Percentiles rank a stretch among this genome's conserved stretches.
These are phyloP conservation scores for Bathelium albidoporum DNA, from an alignment of 495 filamentous ascomycete genomes.

Conservation along the genomic window DNA sequence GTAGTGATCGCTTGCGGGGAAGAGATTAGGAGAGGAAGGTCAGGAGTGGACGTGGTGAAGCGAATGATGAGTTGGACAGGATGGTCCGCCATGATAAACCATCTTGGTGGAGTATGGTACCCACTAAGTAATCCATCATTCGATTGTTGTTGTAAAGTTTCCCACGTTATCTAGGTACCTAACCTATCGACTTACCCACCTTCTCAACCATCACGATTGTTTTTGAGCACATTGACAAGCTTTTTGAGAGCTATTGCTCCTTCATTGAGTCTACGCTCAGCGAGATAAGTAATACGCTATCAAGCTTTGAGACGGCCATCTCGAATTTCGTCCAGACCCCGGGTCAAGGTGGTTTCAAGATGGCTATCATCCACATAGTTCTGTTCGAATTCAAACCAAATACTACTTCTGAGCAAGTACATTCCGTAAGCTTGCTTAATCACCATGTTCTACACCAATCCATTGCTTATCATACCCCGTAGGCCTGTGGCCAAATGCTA, in stretches of 20 bases:
- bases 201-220: too few relatives aligned
- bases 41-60: conserved; percentile 75
- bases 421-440: not conserved
- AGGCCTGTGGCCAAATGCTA: conserved; percentile 36
- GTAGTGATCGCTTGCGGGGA: conserved; percentile 57
- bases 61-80: conserved; percentile 65
- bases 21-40: conserved; percentile 67
- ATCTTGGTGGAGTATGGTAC: too few relatives aligned
- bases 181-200: too few relatives aligned
- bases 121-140: too few relatives aligned
- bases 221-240: too few relatives aligned
- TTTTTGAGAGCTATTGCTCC: too few relatives aligned
- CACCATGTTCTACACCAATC: not conserved
- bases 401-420: not conserved
- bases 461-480: conserved; percentile 10
- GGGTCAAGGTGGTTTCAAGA: conserved; percentile 26
- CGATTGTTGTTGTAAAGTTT: too few relatives aligned
- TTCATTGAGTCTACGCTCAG: too few relatives aligned
- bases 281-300: too few relatives aligned
- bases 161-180: too few relatives aligned
- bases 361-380: conserved; percentile 50
- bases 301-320: too few relatives aligned
- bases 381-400: conserved; percentile 50
- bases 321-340: too few relatives aligned
- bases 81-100: conserved; percentile 1